These are phyloP conservation scores for Diplodia seriata DNA, from an alignment of 2,329 filamentous ascomycete species.

Conservation along the genomic window DNA sequence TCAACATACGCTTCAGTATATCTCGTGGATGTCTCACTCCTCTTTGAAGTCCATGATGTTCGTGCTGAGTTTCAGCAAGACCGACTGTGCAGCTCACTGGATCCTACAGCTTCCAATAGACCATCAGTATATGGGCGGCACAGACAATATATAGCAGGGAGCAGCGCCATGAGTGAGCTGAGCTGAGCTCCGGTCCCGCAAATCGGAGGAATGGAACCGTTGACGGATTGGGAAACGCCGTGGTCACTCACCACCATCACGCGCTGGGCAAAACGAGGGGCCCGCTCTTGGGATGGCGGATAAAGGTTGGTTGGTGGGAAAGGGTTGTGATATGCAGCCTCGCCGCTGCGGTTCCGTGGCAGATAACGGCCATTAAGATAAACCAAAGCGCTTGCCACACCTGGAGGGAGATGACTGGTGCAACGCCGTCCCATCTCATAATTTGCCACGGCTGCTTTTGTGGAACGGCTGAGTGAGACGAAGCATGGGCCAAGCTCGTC, in stretches of 20 bases:
- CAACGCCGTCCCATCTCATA: background rate
- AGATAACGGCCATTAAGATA: background rate
- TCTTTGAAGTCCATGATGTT: constrained; percentile 12
- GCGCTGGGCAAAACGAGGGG: background rate
- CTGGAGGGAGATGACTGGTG: background rate
- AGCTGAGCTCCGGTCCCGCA: background rate
- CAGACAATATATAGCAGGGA: constrained; percentile 1
- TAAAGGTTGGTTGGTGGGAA: background rate
- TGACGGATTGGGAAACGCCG: background rate
- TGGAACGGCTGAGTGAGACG: background rate
- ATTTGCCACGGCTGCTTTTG: background rate
- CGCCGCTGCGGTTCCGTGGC: background rate
- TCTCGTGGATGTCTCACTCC: constrained; percentile 12
- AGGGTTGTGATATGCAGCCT: background rate
- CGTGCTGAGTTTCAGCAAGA: background rate
- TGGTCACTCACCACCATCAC: background rate
- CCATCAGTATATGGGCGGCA: background rate
- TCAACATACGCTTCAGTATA: background rate
- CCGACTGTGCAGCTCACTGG: background rate
- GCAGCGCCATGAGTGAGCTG: background rate
- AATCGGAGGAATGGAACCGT: background rate
- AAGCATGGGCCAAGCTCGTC: background rate
- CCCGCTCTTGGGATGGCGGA: constrained; percentile 1
- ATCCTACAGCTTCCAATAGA: background rate
- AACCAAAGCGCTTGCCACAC: background rate